Evolutionary conservation across 106 monocot genomes (phyloP).

Genomic region (Acorus calamus): DNA sequence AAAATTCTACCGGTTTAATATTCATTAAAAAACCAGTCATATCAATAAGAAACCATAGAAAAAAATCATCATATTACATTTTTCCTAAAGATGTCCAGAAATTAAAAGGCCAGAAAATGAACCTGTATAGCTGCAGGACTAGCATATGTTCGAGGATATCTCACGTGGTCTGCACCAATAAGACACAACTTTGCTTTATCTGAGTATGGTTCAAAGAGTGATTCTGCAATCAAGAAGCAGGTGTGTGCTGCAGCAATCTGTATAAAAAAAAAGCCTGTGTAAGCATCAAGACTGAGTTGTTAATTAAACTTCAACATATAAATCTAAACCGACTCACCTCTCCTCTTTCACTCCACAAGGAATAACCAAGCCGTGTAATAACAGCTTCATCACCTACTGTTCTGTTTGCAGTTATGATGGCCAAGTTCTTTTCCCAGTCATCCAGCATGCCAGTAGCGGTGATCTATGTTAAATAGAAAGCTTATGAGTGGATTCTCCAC

Average conservation of each 20-base stretch:
- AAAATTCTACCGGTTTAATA: too few species aligned
- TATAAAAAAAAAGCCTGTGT: constrained; percentile 2
- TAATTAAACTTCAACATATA: too few species aligned
- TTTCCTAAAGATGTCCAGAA: too few species aligned
- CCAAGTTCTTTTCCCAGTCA: constrained; percentile 94
- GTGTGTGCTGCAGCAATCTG: constrained; percentile 89
- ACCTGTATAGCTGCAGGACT: constrained; percentile 96
- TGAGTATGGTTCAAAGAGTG: constrained; percentile 59
- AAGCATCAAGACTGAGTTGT: too few species aligned
- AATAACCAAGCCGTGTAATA: constrained; percentile 90
- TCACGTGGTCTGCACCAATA: constrained; percentile 93
- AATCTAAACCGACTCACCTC: constrained; percentile 37
- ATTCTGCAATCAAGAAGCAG: constrained; percentile 90
- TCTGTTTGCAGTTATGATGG: constrained; percentile 86
- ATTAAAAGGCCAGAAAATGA: too few species aligned
- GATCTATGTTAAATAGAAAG: constrained; percentile 28
- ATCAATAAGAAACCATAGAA: too few species aligned
- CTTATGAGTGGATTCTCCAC: too few species aligned
- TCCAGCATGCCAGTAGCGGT: constrained; percentile 62
- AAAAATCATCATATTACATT: too few species aligned
- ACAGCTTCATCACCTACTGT: constrained; percentile 92
- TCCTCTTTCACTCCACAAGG: constrained; percentile 82
- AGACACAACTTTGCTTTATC: constrained; percentile 85
- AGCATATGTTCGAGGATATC: constrained; percentile 83
- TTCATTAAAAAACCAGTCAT: too few species aligned